Percentiles rank a stretch among this genome's conserved stretches.
These are phyloP conservation scores for Canariomyces notabilis DNA, from an alignment of 2,329 filamentous ascomycete species.

Conservation along the genomic window DNA sequence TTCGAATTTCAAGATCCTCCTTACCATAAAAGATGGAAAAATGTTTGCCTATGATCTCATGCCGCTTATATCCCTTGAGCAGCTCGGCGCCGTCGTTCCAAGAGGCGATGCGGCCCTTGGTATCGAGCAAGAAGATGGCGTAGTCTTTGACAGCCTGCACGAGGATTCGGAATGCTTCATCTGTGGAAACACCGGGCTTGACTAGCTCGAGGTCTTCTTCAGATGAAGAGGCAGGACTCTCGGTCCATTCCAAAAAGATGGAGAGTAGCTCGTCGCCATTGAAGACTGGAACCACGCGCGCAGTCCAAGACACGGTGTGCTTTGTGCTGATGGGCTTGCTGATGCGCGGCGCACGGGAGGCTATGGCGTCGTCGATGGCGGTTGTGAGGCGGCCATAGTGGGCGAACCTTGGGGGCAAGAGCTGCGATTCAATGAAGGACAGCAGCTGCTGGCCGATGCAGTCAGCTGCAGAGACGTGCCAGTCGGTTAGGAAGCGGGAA, in stretches of 20 bases:
- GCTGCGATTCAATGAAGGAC: constrained; percentile 24
- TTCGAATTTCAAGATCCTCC: constrained; percentile 44
- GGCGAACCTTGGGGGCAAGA: constrained; percentile 24
- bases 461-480: constrained; percentile 24
- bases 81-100: constrained; percentile 54
- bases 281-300: constrained; percentile 32
- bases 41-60: constrained; percentile 53
- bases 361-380: constrained; percentile 29
- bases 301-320: constrained; percentile 28
- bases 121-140: constrained; percentile 58
- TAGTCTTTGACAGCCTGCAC: constrained; percentile 58
- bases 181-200: constrained; percentile 35
- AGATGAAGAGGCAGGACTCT: constrained; percentile 10
- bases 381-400: constrained; percentile 26
- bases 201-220: constrained; percentile 24
- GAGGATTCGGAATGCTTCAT: constrained; percentile 50
- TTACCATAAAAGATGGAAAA: constrained; percentile 53
- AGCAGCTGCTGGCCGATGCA: constrained; percentile 30
- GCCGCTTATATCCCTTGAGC: constrained; percentile 50
- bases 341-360: constrained; percentile 24
- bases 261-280: constrained; percentile 27
- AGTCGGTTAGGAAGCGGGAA: constrained; percentile 27
- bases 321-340: constrained; percentile 19
- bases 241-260: constrained; percentile 31
- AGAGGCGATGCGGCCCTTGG: constrained; percentile 49